Conservation (phyloP, 768 basidiomycete species). For the Phaeotremella fagi region DNA sequence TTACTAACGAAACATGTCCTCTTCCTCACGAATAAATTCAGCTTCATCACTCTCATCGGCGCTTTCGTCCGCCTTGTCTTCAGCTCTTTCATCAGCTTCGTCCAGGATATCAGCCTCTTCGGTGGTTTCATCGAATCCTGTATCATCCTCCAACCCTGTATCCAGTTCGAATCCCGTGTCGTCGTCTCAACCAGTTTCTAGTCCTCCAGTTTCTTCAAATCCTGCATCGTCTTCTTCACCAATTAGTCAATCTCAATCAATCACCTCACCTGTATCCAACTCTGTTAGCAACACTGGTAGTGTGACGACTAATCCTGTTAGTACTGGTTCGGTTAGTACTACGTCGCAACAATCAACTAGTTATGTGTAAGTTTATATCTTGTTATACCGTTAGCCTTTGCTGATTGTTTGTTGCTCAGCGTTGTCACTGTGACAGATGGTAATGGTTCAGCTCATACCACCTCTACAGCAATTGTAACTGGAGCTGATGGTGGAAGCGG, state of each 20-base stretch:
- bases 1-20: no score
- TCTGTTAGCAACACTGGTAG: slow-evolving; percentile 9
- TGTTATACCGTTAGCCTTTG: background rate
- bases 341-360: slow-evolving; percentile 10
- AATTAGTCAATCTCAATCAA: background rate
- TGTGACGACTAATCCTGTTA: slow-evolving; percentile 4
- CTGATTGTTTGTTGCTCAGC: background rate
- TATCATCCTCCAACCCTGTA: background rate
- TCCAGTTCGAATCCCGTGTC: slow-evolving; percentile 7
- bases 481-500: background rate
- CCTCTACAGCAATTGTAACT: slow-evolving; percentile 12
- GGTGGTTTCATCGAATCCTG: slow-evolving; percentile 3
- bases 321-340: slow-evolving; percentile 2
- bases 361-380: slow-evolving; percentile 8
- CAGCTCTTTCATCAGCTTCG: slow-evolving; percentile 1
- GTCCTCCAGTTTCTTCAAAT: slow-evolving; percentile 4
- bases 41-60: background rate
- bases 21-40: no score
- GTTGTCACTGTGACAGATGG: slow-evolving; percentile 14
- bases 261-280: slow-evolving; percentile 5
- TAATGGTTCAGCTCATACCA: slow-evolving; percentile 15
- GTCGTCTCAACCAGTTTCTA: background rate
- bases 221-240: background rate
- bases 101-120: background rate
- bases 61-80: background rate